Percentiles rank a stretch among this genome's conserved stretches.
Conservation (phyloP, 1,139 yeast species). For the Hanseniaspora gamundiae region DNA sequence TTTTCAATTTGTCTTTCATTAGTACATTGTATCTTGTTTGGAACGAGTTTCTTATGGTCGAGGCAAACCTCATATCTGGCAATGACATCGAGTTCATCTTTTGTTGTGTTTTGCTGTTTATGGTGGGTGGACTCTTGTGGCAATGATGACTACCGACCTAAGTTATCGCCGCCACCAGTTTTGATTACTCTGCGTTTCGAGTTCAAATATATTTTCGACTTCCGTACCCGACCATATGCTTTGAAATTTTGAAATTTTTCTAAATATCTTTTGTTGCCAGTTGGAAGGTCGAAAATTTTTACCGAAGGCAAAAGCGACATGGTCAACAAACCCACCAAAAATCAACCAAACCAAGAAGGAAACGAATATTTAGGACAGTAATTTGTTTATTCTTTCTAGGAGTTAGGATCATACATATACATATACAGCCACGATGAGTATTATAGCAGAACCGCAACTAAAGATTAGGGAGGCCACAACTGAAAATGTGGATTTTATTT, state of each 20-base stretch:
- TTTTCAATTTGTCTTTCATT: slow-evolving; percentile 9
- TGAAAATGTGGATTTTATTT: slow-evolving; percentile 82
- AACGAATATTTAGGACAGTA: no score
- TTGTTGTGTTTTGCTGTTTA: neutral
- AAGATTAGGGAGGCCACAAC: slow-evolving; percentile 77
- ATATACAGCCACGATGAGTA: neutral
- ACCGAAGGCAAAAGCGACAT: neutral
- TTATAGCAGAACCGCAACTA: slow-evolving; percentile 53
- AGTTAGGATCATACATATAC: neutral
- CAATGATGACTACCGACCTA: no score
- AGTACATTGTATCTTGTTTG: slow-evolving; percentile 8
- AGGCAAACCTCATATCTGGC: slow-evolving; percentile 59
- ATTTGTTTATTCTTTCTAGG: no score
- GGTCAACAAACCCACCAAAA: neutral
- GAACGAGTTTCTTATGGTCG: slow-evolving; percentile 42
- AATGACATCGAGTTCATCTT: slow-evolving; percentile 19
- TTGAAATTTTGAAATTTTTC: neutral
- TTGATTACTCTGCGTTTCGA: neutral
- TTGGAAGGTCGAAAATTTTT: no score
- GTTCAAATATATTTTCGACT: no score
- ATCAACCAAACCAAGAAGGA: neutral
- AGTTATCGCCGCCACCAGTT: no score
- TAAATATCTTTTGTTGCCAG: no score
- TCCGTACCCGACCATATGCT: no score
- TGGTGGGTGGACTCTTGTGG: neutral